Base-by-base conservation (phyloP, 805 yeast species). In the Starmerella powellii region DNA sequence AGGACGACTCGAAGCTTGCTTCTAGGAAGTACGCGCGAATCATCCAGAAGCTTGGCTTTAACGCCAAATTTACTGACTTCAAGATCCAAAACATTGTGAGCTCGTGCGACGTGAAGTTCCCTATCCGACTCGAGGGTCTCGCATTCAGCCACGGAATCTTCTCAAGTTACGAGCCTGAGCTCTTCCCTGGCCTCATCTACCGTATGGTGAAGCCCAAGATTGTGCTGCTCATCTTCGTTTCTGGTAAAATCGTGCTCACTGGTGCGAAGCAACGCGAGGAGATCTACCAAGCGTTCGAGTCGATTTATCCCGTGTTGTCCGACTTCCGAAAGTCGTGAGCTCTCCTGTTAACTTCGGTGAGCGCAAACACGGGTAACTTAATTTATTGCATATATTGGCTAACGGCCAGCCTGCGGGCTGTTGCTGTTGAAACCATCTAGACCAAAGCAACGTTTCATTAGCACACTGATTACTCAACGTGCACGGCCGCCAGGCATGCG, bases 211-310 rank as follows among this genome's bases (percentile, higher is more conserved):
- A 88, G 63, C 98, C 98, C 15, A 91, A 91, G 64, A 91, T 91
- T 65, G 98, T 91, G 40, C 68, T 91, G 57, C 73, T 91, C 65
- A 87, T 91, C 55, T 91, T 91, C 63, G 98, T 91, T 38, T 82
- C 94, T 23, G 98, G 98, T 27, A 91, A 91, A 63, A 91, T 91
- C 64, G 98, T 91, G 40, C 70, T 91, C 54, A 91, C 98, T 6
- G 98, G 98, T 70, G 98, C 98, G 16, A 91, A 91, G 63, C 96
- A 91, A 64, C 80, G 98, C 63, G 97, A 91, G 63, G 98, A 91
- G 63, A 91, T 91, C 51, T 91, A 91, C 61, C 94, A 87, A 56
- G 98, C 98, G 4, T 91, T 91, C 62, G 98, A 88, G 63, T 94
- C 96, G 46, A 91, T 91, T 39, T 91, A 88, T 64, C 98, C 98